These are phyloP conservation scores for Alternaria triticina DNA, from an alignment of 2,329 filamentous ascomycete species.

Conservation along the genomic window DNA sequence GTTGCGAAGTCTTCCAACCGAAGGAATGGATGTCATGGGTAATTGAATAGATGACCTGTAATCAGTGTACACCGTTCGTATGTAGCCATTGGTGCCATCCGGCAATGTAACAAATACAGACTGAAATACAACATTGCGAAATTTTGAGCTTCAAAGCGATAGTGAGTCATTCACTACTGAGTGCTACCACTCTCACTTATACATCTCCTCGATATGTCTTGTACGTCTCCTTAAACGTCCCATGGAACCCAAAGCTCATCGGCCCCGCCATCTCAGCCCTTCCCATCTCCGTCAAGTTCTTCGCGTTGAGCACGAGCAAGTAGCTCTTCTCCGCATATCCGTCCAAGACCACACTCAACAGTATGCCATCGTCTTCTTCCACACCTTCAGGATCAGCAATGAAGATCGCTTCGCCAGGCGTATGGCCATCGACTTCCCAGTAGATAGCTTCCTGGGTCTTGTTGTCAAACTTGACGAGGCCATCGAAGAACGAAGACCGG, in stretches of 20 bases:
- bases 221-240: conserved; percentile 52
- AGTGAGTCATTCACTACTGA: no score
- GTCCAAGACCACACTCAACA: conserved; percentile 70
- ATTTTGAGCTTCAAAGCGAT: no score
- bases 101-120: no score
- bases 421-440: conserved; percentile 68
- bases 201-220: conserved; percentile 21
- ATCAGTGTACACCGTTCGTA: no score
- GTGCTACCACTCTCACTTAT: neutral
- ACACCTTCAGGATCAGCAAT: conserved; percentile 58
- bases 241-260: conserved; percentile 71
- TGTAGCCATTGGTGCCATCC: no score
- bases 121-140: no score
- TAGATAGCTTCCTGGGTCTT: conserved; percentile 58
- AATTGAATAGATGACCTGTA: no score
- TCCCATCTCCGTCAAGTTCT: conserved; percentile 67
- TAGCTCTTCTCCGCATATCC: conserved; percentile 66
- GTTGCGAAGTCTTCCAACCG: no score
- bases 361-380: conserved; percentile 68
- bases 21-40: no score
- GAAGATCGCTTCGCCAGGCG: conserved; percentile 74
- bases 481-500: conserved; percentile 66
- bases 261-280: conserved; percentile 67
- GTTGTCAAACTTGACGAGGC: conserved; percentile 70
- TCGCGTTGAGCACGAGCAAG: conserved; percentile 69